phyloP scores from a whole-genome alignment of 2,329 filamentous ascomycete genomes.

The Fusarium continuum region DNA sequence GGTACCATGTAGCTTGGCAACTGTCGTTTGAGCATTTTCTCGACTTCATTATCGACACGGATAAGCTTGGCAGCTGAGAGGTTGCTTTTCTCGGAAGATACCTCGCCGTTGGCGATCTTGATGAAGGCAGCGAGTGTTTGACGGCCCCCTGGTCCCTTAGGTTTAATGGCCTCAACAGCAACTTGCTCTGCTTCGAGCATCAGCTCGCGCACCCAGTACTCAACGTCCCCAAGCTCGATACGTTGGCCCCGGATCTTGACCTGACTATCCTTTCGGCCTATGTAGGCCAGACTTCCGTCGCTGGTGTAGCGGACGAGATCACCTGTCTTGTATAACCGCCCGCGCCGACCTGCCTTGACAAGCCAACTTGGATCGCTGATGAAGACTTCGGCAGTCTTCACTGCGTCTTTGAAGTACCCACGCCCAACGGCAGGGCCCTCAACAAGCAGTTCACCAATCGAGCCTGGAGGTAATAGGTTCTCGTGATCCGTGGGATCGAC shows the following conservation, averaged over 20 bases:
- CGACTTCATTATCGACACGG: too few species aligned
- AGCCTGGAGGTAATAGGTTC: not conserved
- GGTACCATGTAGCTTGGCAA: too few species aligned
- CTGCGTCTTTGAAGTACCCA: not conserved
- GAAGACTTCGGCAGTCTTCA: not conserved
- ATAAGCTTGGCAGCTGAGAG: too few species aligned
- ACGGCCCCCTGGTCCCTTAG: too few species aligned
- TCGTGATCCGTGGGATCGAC: not conserved
- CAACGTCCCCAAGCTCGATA: constrained; percentile 54
- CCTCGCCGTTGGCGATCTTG: too few species aligned
- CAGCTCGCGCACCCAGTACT: not conserved
- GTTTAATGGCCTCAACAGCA: not conserved
- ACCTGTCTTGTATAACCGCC: not conserved
- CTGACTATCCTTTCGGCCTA: constrained; percentile 42
- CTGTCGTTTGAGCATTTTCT: too few species aligned
- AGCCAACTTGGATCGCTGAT: not conserved
- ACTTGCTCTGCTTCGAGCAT: not conserved
- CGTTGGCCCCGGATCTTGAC: constrained; percentile 66
- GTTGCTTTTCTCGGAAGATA: too few species aligned
- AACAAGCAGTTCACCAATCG: not conserved
- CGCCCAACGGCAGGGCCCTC: not conserved
- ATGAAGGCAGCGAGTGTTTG: too few species aligned
- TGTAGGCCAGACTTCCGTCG: constrained; percentile 51
- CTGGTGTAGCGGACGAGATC: constrained; percentile 55
- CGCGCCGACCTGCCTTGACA: constrained; percentile 14